Conservation (phyloP, 345 rosid species). For the Lepidium didymum region DNA sequence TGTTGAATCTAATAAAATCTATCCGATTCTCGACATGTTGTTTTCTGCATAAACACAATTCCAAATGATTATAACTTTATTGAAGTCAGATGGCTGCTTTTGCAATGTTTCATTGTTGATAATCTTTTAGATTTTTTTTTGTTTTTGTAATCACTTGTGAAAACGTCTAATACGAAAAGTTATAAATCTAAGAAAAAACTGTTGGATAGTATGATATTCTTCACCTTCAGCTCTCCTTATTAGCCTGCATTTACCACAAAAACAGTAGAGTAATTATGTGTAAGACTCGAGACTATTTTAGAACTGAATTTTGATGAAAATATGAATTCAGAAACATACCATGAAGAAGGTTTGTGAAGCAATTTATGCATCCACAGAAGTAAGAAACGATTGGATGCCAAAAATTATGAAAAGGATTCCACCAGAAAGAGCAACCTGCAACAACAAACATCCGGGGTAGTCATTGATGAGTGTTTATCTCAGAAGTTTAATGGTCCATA, state of each 20-base stretch:
- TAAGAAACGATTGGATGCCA: conserved; percentile 84
- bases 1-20: too few species aligned
- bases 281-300: background rate
- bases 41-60: too few species aligned
- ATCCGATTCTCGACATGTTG: too few species aligned
- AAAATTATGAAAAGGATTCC: conserved; percentile 86
- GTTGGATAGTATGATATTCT: background rate
- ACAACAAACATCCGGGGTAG: background rate
- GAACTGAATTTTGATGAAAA: background rate
- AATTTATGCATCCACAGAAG: conserved; percentile 39
- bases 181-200: conserved; percentile 5
- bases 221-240: background rate
- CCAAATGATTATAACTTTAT: conserved; percentile 1
- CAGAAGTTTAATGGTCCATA: background rate
- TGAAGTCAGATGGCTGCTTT: background rate
- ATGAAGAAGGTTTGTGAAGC: background rate
- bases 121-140: background rate
- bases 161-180: conserved; percentile 6
- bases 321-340: background rate
- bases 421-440: conserved; percentile 84
- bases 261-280: background rate
- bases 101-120: background rate
- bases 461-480: background rate
- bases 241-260: background rate
- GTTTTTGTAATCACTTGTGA: background rate